A percentile compares a stretch with the other conserved stretches of the same genome.
Evolutionary conservation across 2,329 filamentous ascomycete genomes (phyloP).

Genomic region (Bertia moriformis): DNA sequence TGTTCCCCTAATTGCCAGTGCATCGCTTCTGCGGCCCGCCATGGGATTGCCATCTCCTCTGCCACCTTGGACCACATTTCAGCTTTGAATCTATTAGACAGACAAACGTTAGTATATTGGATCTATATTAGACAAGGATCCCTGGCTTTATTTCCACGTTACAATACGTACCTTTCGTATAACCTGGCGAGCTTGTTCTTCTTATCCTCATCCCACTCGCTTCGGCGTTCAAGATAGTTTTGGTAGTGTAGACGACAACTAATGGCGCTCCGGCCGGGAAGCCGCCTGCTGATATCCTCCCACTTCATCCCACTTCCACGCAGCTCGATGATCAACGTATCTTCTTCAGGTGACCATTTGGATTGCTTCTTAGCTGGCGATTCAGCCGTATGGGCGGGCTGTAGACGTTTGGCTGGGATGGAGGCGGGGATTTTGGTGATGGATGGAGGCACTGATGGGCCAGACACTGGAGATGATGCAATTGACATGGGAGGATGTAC

Average conservation of each 20-base stretch:
- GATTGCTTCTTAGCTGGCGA: slow-evolving; percentile 85
- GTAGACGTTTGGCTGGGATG: background rate
- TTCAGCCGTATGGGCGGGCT: slow-evolving; percentile 35
- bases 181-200: slow-evolving; percentile 92
- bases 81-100: slow-evolving; percentile 78
- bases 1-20: slow-evolving; percentile 91
- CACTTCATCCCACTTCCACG: slow-evolving; percentile 90
- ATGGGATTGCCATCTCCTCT: slow-evolving; percentile 86
- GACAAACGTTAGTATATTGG: background rate
- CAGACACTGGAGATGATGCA: background rate
- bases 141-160: background rate
- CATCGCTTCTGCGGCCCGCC: slow-evolving; percentile 93
- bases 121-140: background rate
- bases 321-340: slow-evolving; percentile 83
- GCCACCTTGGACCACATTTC: slow-evolving; percentile 97
- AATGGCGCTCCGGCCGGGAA: slow-evolving; percentile 83
- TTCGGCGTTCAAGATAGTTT: slow-evolving; percentile 85
- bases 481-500: background rate
- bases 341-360: slow-evolving; percentile 90
- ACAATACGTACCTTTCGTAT: slow-evolving; percentile 70
- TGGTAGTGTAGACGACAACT: slow-evolving; percentile 92
- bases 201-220: slow-evolving; percentile 92
- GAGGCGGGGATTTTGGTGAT: background rate
- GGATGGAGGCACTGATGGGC: background rate
- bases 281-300: slow-evolving; percentile 88